Evolutionary conservation across 2,329 filamentous ascomycete genomes (phyloP), one percentile per base, ranked within the genome.

Genomic region (Whalleya microplaca): DNA sequence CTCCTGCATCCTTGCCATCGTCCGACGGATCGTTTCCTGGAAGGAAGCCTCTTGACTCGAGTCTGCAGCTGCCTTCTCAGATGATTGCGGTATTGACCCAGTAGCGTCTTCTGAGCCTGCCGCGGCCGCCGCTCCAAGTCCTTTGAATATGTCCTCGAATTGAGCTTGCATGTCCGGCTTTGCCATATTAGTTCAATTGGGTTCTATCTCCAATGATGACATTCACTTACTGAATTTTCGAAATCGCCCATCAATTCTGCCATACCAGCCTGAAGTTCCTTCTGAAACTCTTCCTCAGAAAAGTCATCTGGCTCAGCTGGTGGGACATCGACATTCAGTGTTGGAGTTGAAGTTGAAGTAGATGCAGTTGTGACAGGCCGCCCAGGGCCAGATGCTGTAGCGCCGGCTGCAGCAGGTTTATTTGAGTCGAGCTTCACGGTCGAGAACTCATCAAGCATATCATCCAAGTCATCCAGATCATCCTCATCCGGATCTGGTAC

Each of bases 1-100:
- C 32, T 85, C 85, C 68, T 96, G 90, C 92, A 99, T 96, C 47
- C 95, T 89, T 75, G 96, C 91, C 90, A 99, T 97, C 0, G 95
- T 98, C 66, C 87, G 87, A 58, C 89, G 87, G 67, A 99, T 98
- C 0, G 91, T 96, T 57, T 96, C 92, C 70, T 96, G 92, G 74
- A 99, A 99, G 0, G 83, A 85, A 45, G 87, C 85, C 41, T 91
- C 87, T 41, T 78, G 73, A 23, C 76, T 75, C 21, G 75, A 70
- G 21, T 73, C 64, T 20, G 72, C 69, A 12, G 72, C 67, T 5
- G 64, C 59, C 41, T 66, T 63, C n/a, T 63, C 58, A 16, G 65
- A 40, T 2, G 65, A 48, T n/a, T 58, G 58, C 2, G 71, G 62
- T 7, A 69, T 51, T 5, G 72, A 62, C 1, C 66, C 43, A 2